A percentile compares a stretch with the other conserved stretches of the same genome.
These are phyloP conservation scores for Leccinum incarnatum DNA, from an alignment of 768 basidiomycete species.

Conservation along the genomic window DNA sequence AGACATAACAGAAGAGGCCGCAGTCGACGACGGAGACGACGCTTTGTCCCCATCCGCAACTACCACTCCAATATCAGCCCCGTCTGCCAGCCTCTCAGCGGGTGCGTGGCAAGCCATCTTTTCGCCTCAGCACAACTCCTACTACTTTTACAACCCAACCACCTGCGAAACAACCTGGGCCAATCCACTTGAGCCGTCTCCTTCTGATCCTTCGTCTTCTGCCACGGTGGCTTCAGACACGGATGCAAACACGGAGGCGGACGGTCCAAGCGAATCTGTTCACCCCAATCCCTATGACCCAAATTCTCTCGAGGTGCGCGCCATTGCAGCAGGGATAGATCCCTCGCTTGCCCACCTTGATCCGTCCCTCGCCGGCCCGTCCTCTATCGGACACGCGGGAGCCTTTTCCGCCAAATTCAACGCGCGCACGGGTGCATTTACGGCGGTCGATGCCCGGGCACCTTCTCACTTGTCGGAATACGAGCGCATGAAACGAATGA, in stretches of 20 bases:
- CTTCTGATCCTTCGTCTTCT: constrained; percentile 24
- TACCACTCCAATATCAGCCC: constrained; percentile 8
- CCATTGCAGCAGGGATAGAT: constrained; percentile 78
- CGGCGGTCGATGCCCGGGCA: constrained; percentile 62
- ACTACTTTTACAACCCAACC: constrained; percentile 78
- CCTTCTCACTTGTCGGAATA: constrained; percentile 77
- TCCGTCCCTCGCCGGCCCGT: constrained; percentile 53
- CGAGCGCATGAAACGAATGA: constrained; percentile 78
- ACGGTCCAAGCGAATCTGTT: constrained; percentile 14
- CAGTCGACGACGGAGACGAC: constrained; percentile 5
- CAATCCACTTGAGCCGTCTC: constrained; percentile 59
- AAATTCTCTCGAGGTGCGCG: constrained; percentile 63
- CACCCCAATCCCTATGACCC: constrained; percentile 26
- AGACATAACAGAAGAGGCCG: constrained; percentile 2
- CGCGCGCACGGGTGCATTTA: constrained; percentile 75
- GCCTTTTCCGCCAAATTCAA: constrained; percentile 71
- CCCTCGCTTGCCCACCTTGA: constrained; percentile 79
- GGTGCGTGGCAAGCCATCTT: constrained; percentile 78
- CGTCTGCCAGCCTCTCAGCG: constrained; percentile 22
- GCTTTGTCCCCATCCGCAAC: constrained; percentile 2
- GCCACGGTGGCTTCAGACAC: constrained; percentile 16
- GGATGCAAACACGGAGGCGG: constrained; percentile 24
- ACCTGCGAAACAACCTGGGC: constrained; percentile 84
- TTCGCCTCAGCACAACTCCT: constrained; percentile 72
- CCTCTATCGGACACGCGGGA: constrained; percentile 38